phyloP scores from a whole-genome alignment of 2,329 filamentous ascomycete genomes.

The Cercospora sojina region DNA sequence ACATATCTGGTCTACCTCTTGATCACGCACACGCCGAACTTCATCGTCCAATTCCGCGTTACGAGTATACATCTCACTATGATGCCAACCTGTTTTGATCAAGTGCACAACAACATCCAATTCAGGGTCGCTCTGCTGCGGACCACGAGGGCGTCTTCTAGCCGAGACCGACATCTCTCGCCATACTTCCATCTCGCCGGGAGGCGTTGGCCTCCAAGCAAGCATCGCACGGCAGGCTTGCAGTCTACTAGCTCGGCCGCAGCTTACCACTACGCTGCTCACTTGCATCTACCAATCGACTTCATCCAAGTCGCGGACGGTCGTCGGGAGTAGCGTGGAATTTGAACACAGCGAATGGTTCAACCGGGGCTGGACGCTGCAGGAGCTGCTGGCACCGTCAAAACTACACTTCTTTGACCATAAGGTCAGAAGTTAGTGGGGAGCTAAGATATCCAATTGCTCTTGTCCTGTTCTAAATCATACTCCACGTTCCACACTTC shows the following conservation, averaged over 20 bases:
- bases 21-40: constrained; percentile 4
- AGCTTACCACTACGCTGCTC: background rate
- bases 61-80: constrained; percentile 11
- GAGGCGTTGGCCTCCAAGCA: background rate
- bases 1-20: constrained; percentile 9
- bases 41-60: constrained; percentile 6
- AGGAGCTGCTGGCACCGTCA: too few species aligned
- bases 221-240: background rate
- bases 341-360: background rate
- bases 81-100: constrained; percentile 5
- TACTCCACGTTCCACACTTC: too few species aligned
- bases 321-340: background rate
- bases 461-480: too few species aligned
- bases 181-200: constrained; percentile 10
- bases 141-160: constrained; percentile 5
- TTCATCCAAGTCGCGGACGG: background rate
- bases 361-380: too few species aligned
- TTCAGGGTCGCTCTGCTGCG: constrained; percentile 5
- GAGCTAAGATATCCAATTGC: too few species aligned
- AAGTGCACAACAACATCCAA: constrained; percentile 13
- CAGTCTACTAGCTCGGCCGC: background rate
- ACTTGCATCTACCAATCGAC: background rate
- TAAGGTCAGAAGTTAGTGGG: too few species aligned
- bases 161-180: constrained; percentile 9
- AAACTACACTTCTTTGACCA: too few species aligned